phyloP scores from a whole-genome alignment of 2,329 filamentous ascomycete species.

The Fusarium nisikadoi region DNA sequence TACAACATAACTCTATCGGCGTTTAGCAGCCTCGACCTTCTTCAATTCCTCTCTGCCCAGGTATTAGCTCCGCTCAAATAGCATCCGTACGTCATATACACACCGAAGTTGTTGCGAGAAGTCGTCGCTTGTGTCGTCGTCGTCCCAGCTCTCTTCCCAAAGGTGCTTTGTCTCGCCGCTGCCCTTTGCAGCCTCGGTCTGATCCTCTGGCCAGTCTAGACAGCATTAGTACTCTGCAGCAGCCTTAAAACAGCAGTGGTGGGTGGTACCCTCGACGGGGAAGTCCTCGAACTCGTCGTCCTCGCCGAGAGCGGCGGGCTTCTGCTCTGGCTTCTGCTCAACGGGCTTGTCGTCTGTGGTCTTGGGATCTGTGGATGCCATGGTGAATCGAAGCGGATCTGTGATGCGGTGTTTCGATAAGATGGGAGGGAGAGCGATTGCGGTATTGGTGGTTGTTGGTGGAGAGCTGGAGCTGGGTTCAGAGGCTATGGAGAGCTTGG shows the following conservation, averaged over 20 bases:
- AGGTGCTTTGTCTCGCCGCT: slow-evolving; percentile 79
- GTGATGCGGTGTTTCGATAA: background rate
- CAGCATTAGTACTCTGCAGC: background rate
- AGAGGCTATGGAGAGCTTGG: slow-evolving; percentile 15
- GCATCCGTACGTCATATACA: slow-evolving; percentile 47
- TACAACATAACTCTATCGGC: slow-evolving; percentile 54
- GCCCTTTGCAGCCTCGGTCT: slow-evolving; percentile 81
- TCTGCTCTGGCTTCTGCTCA: slow-evolving; percentile 44
- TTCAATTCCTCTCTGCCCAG: slow-evolving; percentile 83
- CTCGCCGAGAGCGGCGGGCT: slow-evolving; percentile 80
- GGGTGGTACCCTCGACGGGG: slow-evolving; percentile 83
- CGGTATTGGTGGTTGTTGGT: background rate
- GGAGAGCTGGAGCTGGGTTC: background rate
- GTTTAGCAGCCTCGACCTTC: slow-evolving; percentile 86
- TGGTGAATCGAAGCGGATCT: background rate
- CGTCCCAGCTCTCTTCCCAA: slow-evolving; percentile 99
- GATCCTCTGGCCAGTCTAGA: slow-evolving; percentile 91
- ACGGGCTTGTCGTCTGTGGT: slow-evolving; percentile 40
- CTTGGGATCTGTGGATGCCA: slow-evolving; percentile 45
- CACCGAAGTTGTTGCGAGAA: slow-evolving; percentile 95
- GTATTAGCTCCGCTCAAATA: slow-evolving; percentile 9
- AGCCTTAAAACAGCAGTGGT: accelerated
- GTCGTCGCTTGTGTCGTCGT: slow-evolving; percentile 96
- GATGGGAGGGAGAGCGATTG: background rate
- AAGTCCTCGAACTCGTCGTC: slow-evolving; percentile 99